Base-by-base conservation (phyloP, 441 rosid species). In the Metrosideros polymorpha region DNA sequence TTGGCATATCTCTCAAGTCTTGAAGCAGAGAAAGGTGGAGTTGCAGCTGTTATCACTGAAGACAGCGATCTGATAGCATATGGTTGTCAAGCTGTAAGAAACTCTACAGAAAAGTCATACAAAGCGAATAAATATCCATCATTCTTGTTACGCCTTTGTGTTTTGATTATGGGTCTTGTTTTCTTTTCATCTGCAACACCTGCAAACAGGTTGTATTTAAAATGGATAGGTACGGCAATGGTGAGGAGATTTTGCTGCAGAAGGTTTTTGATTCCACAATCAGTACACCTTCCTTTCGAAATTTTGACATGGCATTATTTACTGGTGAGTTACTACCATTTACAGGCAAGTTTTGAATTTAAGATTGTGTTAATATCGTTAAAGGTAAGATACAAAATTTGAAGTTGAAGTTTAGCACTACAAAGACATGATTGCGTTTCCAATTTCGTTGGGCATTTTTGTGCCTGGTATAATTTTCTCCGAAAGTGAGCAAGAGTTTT, bases 31-130 rank as follows among this genome's bases (percentile, higher is more conserved):
- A 87, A 92, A 83, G 98, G 97, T 18, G 99, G 98, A 55, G 88
- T 96, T 87, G 92, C 87, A 49, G 97, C 98, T 53, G 98, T 97
- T 84, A 95, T 96, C 79, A 95, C 99, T 3, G 97, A 97, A 88
- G 98, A 97, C 85, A 96, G 98, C 85, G 99, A 97, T 88, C 93
- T 96, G 83, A 91, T 97, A 89, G 97, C 95, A 51, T 95, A 97
- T 87, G 95, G 99, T 86, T 94, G 96, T 91, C 94, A 92, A 92
- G 93, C 98, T 89, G 99, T 97, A 96, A 94, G 98, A 93, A 91
- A 90, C 92, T 88, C 86, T 76, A 35, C 43, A 79, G 84, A 91
- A 88, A 86, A 91, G 87, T 87, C 87, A 89, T 87, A 86, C 86
- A 83, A 43, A 87, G 63, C 76, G 59, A 82, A 88, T 88, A 88